Evolutionary conservation across 257 asterid species (phyloP).

Genomic region (Mentha longifolia): DNA sequence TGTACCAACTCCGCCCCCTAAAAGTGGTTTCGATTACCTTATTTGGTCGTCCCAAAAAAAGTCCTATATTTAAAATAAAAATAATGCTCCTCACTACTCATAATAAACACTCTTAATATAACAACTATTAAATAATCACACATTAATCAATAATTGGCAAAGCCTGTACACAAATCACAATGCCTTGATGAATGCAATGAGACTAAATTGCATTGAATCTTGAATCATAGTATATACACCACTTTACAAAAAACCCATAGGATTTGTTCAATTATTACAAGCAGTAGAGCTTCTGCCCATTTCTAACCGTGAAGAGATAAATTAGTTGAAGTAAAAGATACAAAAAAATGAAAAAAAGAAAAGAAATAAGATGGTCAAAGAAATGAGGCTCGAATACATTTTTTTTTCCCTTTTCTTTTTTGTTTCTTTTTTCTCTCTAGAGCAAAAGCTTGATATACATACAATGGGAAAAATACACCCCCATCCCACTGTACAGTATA

Average conservation of each 20-base stretch:
- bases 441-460: slow-evolving; percentile 40
- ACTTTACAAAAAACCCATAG: slow-evolving; percentile 54
- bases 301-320: slow-evolving; percentile 24
- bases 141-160: too few species aligned
- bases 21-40: too few species aligned
- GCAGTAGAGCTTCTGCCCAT: slow-evolving; percentile 49
- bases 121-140: too few species aligned
- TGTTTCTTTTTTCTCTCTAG: not conserved
- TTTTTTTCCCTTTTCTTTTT: not conserved
- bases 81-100: too few species aligned
- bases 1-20: too few species aligned
- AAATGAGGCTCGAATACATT: slow-evolving; percentile 47
- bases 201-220: slow-evolving; percentile 37
- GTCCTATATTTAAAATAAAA: too few species aligned
- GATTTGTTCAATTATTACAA: slow-evolving; percentile 64
- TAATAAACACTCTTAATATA: too few species aligned
- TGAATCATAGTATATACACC: slow-evolving; percentile 52
- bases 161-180: not conserved
- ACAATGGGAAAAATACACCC: slow-evolving; percentile 45
- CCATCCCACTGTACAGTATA: slow-evolving; percentile 45
- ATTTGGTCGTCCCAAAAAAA: too few species aligned
- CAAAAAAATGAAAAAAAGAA: slow-evolving; percentile 9
- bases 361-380: slow-evolving; percentile 35
- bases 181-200: slow-evolving; percentile 32
- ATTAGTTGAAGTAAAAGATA: slow-evolving; percentile 18